A percentile compares a stretch with the other conserved stretches of the same genome.
Evolutionary conservation across 768 basidiomycete species (phyloP).

Genomic region (Mycena maculata): DNA sequence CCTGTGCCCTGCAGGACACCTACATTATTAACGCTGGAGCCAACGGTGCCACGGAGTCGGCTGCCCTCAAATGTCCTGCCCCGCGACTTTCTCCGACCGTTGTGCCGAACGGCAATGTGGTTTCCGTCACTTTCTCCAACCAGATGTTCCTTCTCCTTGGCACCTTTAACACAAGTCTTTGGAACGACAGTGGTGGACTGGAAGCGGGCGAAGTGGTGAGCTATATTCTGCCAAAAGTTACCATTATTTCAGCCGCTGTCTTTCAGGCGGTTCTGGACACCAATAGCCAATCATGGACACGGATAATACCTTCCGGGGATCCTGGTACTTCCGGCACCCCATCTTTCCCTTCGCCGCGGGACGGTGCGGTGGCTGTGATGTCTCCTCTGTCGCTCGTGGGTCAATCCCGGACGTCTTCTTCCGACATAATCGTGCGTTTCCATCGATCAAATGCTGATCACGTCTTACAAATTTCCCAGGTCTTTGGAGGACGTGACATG

Average conservation of each 20-base stretch:
- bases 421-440: constrained; percentile 71
- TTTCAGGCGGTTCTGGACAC: constrained; percentile 71
- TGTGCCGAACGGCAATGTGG: constrained; percentile 67
- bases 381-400: constrained; percentile 69
- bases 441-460: background rate
- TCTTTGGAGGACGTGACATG: constrained; percentile 82
- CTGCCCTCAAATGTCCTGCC: constrained; percentile 68
- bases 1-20: constrained; percentile 70
- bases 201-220: constrained; percentile 80
- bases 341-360: constrained; percentile 72
- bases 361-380: constrained; percentile 76
- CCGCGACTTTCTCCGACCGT: constrained; percentile 71
- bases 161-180: constrained; percentile 68
- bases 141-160: constrained; percentile 81
- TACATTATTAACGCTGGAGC: constrained; percentile 64
- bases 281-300: constrained; percentile 73
- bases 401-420: constrained; percentile 53
- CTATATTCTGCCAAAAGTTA: constrained; percentile 19
- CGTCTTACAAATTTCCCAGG: constrained; percentile 40
- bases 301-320: constrained; percentile 81
- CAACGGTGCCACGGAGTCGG: constrained; percentile 44
- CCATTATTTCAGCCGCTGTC: constrained; percentile 13
- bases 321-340: constrained; percentile 63
- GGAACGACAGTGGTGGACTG: constrained; percentile 74
- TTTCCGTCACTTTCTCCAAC: constrained; percentile 65